Conservation (phyloP, 2,329 filamentous ascomycete genomes). For the Ophiostoma perfectum region DNA sequence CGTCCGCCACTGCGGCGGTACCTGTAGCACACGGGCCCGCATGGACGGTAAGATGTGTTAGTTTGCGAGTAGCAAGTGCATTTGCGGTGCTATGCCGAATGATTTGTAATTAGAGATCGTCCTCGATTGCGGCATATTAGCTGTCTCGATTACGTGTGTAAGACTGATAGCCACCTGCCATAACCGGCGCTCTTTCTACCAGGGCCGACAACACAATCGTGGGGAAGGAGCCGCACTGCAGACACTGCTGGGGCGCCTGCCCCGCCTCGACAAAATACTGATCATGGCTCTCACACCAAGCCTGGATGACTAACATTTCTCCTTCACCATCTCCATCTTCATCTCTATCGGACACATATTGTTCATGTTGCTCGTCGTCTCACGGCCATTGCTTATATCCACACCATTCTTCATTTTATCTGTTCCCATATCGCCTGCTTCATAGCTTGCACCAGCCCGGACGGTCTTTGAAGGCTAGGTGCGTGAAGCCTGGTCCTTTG, state of each 20-base stretch:
- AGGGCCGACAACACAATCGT: conserved; percentile 16
- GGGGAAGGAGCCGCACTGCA: conserved; percentile 18
- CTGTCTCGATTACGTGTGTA: neutral
- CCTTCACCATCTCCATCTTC: neutral
- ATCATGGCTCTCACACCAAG: neutral
- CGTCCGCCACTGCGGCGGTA: neutral
- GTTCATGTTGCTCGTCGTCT: no score
- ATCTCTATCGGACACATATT: neutral
- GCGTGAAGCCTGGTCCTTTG: no score
- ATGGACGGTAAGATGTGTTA: no score
- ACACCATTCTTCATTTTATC: no score
- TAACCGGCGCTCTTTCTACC: neutral
- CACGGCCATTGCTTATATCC: no score
- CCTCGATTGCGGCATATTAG: neutral
- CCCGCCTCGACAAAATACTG: neutral
- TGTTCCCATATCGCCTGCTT: no score
- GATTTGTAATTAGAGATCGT: neutral
- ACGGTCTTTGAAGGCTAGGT: no score
- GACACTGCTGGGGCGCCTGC: neutral
- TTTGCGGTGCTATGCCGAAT: no score
- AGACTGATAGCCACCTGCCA: neutral
- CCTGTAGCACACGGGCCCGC: no score
- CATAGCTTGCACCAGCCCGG: no score
- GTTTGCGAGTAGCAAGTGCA: no score
- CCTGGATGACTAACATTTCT: neutral